phyloP scores from a whole-genome alignment of 805 yeast species.

The Metschnikowia drakensbergensis region DNA sequence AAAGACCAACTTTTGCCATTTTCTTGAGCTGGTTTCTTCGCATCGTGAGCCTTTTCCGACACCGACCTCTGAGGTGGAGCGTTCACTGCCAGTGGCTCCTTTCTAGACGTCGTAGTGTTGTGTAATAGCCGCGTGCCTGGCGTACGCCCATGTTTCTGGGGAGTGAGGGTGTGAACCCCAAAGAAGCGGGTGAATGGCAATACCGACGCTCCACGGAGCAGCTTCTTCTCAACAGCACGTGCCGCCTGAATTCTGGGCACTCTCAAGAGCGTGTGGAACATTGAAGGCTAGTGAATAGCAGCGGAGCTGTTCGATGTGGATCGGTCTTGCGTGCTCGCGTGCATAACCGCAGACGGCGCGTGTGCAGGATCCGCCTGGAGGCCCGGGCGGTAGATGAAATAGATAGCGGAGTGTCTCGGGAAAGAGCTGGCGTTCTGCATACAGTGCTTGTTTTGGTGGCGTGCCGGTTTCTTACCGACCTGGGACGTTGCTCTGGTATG shows the following conservation, averaged over 20 bases:
- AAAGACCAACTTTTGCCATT: slow-evolving; percentile 2
- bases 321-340: not conserved
- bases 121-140: not conserved
- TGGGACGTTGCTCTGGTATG: no score
- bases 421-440: not conserved
- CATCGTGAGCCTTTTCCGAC: not conserved
- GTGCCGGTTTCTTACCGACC: no score
- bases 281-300: not conserved
- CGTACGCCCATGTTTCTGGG: not conserved
- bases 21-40: not conserved
- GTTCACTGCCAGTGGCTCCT: not conserved
- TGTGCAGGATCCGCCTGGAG: not conserved
- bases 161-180: not conserved
- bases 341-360: not conserved
- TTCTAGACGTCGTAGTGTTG: not conserved
- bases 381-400: not conserved
- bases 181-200: not conserved
- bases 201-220: not conserved
- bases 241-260: not conserved
- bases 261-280: slow-evolving; percentile 1
- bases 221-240: not conserved
- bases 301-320: not conserved
- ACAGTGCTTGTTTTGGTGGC: not conserved
- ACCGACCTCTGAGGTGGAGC: no score
- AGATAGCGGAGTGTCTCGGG: not conserved